Evolutionary conservation across 768 basidiomycete species (phyloP).

Genomic region (Ramaria sp.): DNA sequence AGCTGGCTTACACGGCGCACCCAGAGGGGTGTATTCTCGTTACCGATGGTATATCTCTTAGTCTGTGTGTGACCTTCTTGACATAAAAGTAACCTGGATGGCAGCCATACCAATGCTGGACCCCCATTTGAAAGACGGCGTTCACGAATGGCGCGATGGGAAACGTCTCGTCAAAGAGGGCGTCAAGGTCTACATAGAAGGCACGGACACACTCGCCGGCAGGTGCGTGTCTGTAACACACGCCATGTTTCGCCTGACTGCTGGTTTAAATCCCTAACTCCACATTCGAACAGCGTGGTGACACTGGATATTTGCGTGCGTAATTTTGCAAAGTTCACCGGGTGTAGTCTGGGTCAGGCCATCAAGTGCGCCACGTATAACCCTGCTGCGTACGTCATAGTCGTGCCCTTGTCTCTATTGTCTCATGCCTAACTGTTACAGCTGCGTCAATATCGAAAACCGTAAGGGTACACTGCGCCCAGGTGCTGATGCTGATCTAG

Average conservation of each 20-base stretch:
- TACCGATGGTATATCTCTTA: conserved; percentile 58
- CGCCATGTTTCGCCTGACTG: no score
- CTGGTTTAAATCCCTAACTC: no score
- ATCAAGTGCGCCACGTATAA: conserved; percentile 81
- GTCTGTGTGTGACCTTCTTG: no score
- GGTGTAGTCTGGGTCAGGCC: conserved; percentile 72
- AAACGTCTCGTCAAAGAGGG: conserved; percentile 74
- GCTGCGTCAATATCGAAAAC: conserved; percentile 68
- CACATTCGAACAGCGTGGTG: no score
- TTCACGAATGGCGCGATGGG: conserved; percentile 83
- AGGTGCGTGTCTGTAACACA: conserved; percentile 48
- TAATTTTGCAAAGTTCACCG: conserved; percentile 77
- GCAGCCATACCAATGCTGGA: conserved; percentile 81
- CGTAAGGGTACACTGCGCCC: conserved; percentile 72
- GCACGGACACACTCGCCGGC: conserved; percentile 81
- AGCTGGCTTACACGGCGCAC: conserved; percentile 77
- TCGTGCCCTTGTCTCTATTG: background rate
- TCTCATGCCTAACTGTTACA: conserved; percentile 15
- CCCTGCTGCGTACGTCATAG: conserved; percentile 54
- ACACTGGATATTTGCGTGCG: conserved; percentile 78
- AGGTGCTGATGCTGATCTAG: conserved; percentile 82
- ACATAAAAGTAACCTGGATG: background rate
- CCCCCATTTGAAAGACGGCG: conserved; percentile 71
- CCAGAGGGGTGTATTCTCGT: conserved; percentile 83
- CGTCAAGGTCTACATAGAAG: conserved; percentile 69